Evolutionary conservation across 805 yeast species (phyloP).

Genomic region (Starmerella riodocensis): DNA sequence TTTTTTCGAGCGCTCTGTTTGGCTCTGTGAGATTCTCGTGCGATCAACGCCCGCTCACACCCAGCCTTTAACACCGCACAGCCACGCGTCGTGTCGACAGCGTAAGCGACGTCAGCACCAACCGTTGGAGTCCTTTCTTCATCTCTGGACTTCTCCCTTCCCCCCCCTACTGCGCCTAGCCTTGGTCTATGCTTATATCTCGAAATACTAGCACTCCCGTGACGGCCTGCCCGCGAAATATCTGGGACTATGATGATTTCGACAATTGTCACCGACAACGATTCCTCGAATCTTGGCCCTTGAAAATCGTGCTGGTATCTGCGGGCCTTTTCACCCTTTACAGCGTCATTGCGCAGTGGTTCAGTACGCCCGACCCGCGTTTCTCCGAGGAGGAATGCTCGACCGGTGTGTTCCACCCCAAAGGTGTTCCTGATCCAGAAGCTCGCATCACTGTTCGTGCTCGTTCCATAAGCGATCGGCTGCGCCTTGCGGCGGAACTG

Average conservation of each 20-base stretch:
- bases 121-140: too few relatives aligned
- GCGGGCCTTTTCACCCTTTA: constrained; percentile 1
- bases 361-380: background rate
- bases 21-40: too few relatives aligned
- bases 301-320: constrained; percentile 3
- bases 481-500: constrained; percentile 18
- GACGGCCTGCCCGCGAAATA: constrained; percentile 8
- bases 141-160: too few relatives aligned
- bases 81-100: too few relatives aligned
- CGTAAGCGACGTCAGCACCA: too few relatives aligned
- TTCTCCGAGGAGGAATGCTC: background rate
- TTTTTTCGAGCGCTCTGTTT: too few relatives aligned
- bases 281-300: constrained; percentile 17
- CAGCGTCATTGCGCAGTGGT: background rate
- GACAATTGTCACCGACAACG: constrained; percentile 20
- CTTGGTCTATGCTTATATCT: too few relatives aligned
- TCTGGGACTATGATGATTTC: constrained; percentile 22
- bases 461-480: constrained; percentile 16
- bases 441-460: constrained; percentile 17
- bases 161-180: too few relatives aligned
- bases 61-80: too few relatives aligned
- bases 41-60: too few relatives aligned
- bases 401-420: constrained; percentile 10
- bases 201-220: background rate
- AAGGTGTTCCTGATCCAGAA: constrained; percentile 13